Evolutionary conservation across 768 basidiomycete species (phyloP), one percentile per base, ranked within the genome.

Genomic region (Rhodotorula toruloides): DNA sequence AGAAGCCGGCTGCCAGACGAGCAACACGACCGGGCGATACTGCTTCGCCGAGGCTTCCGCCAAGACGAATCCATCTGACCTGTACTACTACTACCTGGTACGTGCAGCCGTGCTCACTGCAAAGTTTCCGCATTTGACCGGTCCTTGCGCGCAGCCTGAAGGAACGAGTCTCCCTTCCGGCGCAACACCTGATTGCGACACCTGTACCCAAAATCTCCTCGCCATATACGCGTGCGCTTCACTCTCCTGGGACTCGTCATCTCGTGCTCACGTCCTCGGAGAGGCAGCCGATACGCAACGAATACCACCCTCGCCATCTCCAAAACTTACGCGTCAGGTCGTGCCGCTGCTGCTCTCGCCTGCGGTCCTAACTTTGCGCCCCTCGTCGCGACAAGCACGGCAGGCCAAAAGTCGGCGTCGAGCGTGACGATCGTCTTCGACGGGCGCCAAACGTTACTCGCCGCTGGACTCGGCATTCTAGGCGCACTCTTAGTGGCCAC

Each of bases 1-100:
- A 44, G 76, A 81, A 21, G 81, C 81, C 0, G 87, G 82, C 11
- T 91, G 90, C 74, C 79, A 83, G 31, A 70, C 80, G 13, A 81
- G 88, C 76, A 81, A 84, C 16, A 73, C 79, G 7, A 81, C 84
- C 37, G 54, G 32, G 9, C 29, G 17, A 42, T 74, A 68, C 52
- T 74, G 73, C 60, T 70, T 74, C 43, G 73, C 66, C 4, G 63
- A 70, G n/a, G 73, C 73, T 0, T 61, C 68, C 3, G 70, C 63
- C 1, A 27, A 65, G 31, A 1, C 47, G 16, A n/a, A 61, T 4
- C 54, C 64, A 29, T 54, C 54, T 31, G 59, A 70, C 11, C 58
- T 72, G 22, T 74, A 74, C 58, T 60, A 66, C 39, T 74, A 70
- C 46, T 74, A 70, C 55, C 48, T 67, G 2, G 61, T 54, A 34